Percentiles rank a stretch among this genome's conserved stretches.
Evolutionary conservation across 2,329 filamentous ascomycete genomes (phyloP).

Genomic region (Lasiodiplodia sp.): DNA sequence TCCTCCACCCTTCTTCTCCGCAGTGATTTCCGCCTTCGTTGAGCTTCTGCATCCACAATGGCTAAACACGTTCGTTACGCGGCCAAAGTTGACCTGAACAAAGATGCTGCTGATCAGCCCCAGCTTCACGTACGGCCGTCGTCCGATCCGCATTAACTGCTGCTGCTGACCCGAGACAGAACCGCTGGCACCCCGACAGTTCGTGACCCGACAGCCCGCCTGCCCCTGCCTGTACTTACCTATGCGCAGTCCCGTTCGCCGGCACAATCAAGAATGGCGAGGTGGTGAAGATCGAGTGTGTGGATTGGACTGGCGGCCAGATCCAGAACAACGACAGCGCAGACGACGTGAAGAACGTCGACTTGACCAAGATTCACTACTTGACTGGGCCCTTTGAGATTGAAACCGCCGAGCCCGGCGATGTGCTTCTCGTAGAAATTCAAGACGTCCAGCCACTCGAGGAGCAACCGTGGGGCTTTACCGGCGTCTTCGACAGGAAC

Average conservation of each 20-base stretch:
- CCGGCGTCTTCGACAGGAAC: conserved; percentile 77
- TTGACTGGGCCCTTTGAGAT: conserved; percentile 89
- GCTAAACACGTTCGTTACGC: conserved; percentile 71
- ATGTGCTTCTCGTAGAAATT: conserved; percentile 86
- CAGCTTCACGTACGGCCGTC: conserved; percentile 69
- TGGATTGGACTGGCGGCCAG: conserved; percentile 79
- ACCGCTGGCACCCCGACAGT: conserved; percentile 94
- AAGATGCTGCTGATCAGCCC: conserved; percentile 72
- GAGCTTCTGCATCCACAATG: conserved; percentile 44
- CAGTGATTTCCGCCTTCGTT: background rate
- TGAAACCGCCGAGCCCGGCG: conserved; percentile 82
- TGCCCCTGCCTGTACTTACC: background rate
- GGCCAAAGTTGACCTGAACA: conserved; percentile 75
- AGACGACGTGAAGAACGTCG: conserved; percentile 85
- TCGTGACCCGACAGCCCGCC: conserved; percentile 39
- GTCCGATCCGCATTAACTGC: background rate
- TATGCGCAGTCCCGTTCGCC: conserved; percentile 71
- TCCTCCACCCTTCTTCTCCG: background rate
- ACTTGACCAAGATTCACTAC: conserved; percentile 85
- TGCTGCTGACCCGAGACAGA: conserved; percentile 59
- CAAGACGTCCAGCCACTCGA: conserved; percentile 91
- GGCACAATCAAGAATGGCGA: conserved; percentile 81
- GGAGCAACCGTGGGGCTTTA: conserved; percentile 89
- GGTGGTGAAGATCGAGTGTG: conserved; percentile 91
- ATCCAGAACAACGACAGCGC: conserved; percentile 89